A percentile compares a stretch with the other conserved stretches of the same genome.
Evolutionary conservation across 176 grass and related monocot genomes (phyloP).

Genomic region (Alloteropsis semialata): DNA sequence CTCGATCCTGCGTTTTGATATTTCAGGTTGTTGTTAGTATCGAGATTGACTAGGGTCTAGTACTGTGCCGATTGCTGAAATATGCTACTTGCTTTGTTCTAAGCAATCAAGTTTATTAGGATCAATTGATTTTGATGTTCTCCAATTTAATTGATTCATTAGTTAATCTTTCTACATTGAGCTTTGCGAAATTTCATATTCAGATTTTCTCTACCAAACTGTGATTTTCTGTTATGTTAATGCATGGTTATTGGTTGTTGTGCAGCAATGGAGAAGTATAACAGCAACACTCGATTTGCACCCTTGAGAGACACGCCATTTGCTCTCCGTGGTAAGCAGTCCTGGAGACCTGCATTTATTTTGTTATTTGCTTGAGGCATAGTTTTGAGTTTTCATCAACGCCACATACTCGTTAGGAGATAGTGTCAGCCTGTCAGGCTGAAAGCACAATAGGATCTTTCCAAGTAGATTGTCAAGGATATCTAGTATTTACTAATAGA

Average conservation of each 20-base stretch:
- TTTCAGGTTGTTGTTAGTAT: background rate
- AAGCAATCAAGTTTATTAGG: background rate
- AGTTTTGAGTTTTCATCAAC: background rate
- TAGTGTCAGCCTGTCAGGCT: background rate
- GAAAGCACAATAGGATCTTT: background rate
- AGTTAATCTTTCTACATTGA: background rate
- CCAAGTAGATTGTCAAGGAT: background rate
- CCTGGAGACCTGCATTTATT: background rate
- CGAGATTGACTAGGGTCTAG: background rate
- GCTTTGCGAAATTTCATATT: background rate
- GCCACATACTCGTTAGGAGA: background rate
- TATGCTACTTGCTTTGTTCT: background rate
- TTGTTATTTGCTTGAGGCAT: background rate
- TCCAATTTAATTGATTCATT: background rate
- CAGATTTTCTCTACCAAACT: background rate
- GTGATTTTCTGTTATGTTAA: slow-evolving; percentile 1
- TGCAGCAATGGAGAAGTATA: slow-evolving; percentile 43
- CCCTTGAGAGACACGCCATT: slow-evolving; percentile 13
- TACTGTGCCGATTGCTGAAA: background rate
- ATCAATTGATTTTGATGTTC: background rate
- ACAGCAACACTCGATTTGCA: slow-evolving; percentile 17
- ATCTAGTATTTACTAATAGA: background rate
- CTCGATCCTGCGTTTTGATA: background rate
- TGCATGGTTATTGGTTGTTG: background rate
- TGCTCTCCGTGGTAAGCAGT: slow-evolving; percentile 35